Conservation (phyloP, 768 basidiomycete species). For the Boletus insuetus region DNA sequence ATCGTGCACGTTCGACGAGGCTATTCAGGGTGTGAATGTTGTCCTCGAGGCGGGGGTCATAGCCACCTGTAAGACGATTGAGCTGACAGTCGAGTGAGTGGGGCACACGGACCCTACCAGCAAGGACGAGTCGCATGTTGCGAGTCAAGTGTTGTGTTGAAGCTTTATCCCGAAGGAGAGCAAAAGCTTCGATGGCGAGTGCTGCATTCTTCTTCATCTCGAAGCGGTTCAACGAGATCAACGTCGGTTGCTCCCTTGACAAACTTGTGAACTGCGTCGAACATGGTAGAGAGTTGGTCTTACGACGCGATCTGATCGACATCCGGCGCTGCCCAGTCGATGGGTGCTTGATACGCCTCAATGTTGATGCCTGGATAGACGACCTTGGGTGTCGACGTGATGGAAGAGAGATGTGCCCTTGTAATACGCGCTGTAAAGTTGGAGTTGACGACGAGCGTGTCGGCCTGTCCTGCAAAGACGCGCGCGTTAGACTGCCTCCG, state of each 20-base stretch:
- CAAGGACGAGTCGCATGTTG: slow-evolving; percentile 70
- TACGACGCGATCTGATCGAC: slow-evolving; percentile 57
- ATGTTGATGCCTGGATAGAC: slow-evolving; percentile 96
- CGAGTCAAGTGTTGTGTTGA: slow-evolving; percentile 19
- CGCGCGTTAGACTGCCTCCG: background rate
- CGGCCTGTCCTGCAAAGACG: slow-evolving; percentile 67
- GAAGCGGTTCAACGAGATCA: slow-evolving; percentile 91
- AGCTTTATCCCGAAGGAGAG: slow-evolving; percentile 42
- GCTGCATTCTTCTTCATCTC: slow-evolving; percentile 92
- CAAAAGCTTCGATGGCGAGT: slow-evolving; percentile 80
- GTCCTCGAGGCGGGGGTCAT: slow-evolving; percentile 83
- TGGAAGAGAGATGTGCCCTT: slow-evolving; percentile 66
- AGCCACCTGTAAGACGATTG: slow-evolving; percentile 60
- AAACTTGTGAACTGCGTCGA: slow-evolving; percentile 22
- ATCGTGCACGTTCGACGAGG: slow-evolving; percentile 59
- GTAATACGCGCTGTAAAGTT: slow-evolving; percentile 86
- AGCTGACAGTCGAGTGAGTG: background rate
- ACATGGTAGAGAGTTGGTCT: slow-evolving; percentile 19
- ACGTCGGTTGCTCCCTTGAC: slow-evolving; percentile 57
- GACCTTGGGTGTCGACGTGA: slow-evolving; percentile 61
- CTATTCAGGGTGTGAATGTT: slow-evolving; percentile 67
- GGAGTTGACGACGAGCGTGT: slow-evolving; percentile 90
- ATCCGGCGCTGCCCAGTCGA: slow-evolving; percentile 46
- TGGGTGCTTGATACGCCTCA: slow-evolving; percentile 55
- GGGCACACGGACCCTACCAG: slow-evolving; percentile 45